Evolutionary conservation across 2,329 filamentous ascomycete species (phyloP), one percentile per base, ranked within the genome.

Genomic region (Fusarium oligoseptatum): DNA sequence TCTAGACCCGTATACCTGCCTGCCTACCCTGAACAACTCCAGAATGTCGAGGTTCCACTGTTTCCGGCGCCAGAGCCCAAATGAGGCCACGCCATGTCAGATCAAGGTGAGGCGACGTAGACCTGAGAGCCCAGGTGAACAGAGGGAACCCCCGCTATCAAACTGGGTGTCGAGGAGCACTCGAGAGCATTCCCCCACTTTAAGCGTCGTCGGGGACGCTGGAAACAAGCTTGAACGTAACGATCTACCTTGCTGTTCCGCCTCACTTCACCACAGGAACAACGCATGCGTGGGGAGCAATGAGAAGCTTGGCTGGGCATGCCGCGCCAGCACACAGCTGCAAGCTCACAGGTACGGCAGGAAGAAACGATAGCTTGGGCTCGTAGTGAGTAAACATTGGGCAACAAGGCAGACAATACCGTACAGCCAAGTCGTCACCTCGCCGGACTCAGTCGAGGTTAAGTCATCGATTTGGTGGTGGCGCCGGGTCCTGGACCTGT

Each of bases 391-490:
- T 48, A 43, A 36, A 17, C 22, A 36, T 55, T 55, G 45, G 60
- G 60, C 60, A 63, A 34, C 12, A 48, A 34, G 56, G 57, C 55
- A 58, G 34, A 37, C 55, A 37, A 39, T 37, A 37, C 32, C 24
- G 10, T 17, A n/a, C 61, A 43, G 17, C 24, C 20, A 20, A 27
- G 48, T 57, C 50, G 50, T 62, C 60, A 62, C 48, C 61, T 64
- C 36, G 15, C 34, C 36, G 32, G 55, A 39, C 32, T 64, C n/a
- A 15, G n/a, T 64, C 27, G 48, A 61, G 29, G 60, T 62, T 56
- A 64, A 55, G 62, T 75, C 72, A 75, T 75, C 60, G 69, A 73
- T 61, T 56, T 37, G 15, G 24, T 34, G 17, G 56, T 70, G 72
- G 62, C 66, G 72, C 50, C 34, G 52, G 57, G 17, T 43, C 41